These are phyloP conservation scores for Nakazawaea laoshanensis DNA, from an alignment of 805 yeast genomes.

Conservation along the genomic window DNA sequence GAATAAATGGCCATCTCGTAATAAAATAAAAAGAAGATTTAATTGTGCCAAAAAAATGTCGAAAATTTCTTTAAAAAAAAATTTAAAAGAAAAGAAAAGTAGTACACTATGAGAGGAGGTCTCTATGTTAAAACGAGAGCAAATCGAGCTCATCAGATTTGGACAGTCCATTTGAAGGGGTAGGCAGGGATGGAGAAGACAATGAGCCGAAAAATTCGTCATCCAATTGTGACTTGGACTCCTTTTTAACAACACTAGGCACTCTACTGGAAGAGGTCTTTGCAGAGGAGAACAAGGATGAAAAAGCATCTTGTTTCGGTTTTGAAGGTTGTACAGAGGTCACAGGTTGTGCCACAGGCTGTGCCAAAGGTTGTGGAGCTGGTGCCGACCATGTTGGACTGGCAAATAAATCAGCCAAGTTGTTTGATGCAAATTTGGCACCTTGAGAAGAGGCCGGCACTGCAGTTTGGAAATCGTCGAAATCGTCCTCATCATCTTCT, in stretches of 20 bases:
- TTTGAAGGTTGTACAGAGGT: constrained; percentile 29
- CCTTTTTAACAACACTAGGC: constrained; percentile 15
- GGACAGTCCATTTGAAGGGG: constrained; percentile 11
- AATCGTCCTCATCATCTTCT: constrained; percentile 63
- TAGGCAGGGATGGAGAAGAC: constrained; percentile 14
- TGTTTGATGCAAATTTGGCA: constrained; percentile 15
- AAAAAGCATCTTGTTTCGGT: constrained; percentile 56
- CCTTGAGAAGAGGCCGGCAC: constrained; percentile 32
- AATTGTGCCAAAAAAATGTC: constrained; percentile 1
- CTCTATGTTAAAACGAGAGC: constrained; percentile 38
- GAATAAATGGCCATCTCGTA: constrained; percentile 63
- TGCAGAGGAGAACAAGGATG: constrained; percentile 61
- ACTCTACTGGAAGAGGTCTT: constrained; percentile 29
- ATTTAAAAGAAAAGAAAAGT: background rate
- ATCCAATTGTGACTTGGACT: constrained; percentile 11
- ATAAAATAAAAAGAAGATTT: background rate
- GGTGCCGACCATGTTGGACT: constrained; percentile 4
- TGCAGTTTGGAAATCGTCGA: constrained; percentile 73
- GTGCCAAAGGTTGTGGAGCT: constrained; percentile 11
- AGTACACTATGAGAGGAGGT: too few species aligned
- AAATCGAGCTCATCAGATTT: constrained; percentile 37
- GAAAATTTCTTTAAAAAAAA: constrained; percentile 8
- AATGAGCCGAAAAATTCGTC: constrained; percentile 27
- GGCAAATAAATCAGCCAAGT: constrained; percentile 23
- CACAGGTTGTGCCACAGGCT: constrained; percentile 8